A percentile compares a stretch with the other conserved stretches of the same genome.
Conservation (phyloP, 192 early-diverging fungal species). For the Gaertneriomyces sp. region DNA sequence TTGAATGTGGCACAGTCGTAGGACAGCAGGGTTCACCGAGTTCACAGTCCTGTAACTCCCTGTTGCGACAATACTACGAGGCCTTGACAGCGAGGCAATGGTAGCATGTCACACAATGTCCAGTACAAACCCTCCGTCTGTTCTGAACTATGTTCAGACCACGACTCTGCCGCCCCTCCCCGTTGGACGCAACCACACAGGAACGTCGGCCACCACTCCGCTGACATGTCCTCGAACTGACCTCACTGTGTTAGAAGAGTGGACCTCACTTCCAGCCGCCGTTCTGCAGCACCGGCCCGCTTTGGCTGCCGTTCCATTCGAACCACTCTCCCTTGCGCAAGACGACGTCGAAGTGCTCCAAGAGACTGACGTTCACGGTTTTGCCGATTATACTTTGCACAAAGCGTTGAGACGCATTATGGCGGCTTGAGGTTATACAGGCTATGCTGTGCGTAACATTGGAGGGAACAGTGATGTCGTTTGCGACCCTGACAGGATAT, state of each 20-base stretch:
- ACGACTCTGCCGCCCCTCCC: neutral
- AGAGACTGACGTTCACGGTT: neutral
- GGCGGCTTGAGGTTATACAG: neutral
- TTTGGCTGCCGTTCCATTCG: neutral
- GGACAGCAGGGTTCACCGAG: too few species aligned
- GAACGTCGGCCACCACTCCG: slow-evolving; percentile 2
- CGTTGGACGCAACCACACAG: neutral
- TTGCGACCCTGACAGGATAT: slow-evolving; percentile 6
- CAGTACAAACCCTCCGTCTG: neutral
- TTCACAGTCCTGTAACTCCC: too few species aligned
- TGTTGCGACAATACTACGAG: too few species aligned
- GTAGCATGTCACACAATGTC: too few species aligned
- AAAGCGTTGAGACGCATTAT: neutral
- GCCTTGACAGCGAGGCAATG: too few species aligned
- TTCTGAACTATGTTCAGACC: neutral
- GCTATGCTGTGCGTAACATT: neutral
- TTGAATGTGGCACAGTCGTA: too few species aligned
- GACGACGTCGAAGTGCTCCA: neutral
- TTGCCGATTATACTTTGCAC: neutral
- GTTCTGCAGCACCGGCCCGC: neutral
- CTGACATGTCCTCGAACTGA: slow-evolving; percentile 10
- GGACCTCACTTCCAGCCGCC: neutral
- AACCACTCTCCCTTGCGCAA: neutral
- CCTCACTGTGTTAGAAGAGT: neutral
- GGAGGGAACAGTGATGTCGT: slow-evolving; percentile 6